A percentile compares a stretch with the other conserved stretches of the same genome.
These are phyloP conservation scores for Cryptomeria japonica DNA, from an alignment of 75 land plant species.

Conservation along the genomic window DNA sequence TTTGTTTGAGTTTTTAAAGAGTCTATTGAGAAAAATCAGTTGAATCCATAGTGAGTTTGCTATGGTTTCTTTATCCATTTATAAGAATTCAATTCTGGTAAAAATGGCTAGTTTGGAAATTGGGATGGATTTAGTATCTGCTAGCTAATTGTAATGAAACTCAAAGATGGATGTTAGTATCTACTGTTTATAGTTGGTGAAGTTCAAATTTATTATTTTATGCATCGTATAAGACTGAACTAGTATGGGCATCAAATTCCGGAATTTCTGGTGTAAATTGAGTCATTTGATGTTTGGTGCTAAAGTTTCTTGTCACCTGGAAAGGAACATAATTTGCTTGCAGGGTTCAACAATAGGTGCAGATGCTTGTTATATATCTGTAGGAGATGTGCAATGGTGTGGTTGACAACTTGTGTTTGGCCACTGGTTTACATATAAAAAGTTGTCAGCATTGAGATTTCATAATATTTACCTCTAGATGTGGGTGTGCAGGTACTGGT, in stretches of 20 bases:
- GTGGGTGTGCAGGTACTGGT: too few relatives aligned
- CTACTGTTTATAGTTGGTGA: not conserved
- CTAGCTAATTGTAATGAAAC: not conserved
- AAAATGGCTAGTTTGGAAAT: not conserved
- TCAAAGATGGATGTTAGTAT: conserved; percentile 2
- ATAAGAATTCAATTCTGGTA: not conserved
- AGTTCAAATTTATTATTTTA: not conserved
- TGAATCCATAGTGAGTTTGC: not conserved
- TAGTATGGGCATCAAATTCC: not conserved
- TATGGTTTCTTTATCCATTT: not conserved
- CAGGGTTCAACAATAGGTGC: too few relatives aligned
- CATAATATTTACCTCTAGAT: too few relatives aligned
- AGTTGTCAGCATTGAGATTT: too few relatives aligned
- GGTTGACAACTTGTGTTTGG: not conserved
- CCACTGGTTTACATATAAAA: not conserved
- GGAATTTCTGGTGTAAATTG: not conserved
- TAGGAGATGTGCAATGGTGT: too few relatives aligned
- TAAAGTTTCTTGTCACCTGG: too few relatives aligned
- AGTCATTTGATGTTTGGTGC: not conserved
- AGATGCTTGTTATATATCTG: too few relatives aligned
- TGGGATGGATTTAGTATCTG: not conserved
- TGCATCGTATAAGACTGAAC: not conserved
- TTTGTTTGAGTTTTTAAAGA: not conserved
- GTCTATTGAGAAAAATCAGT: not conserved
- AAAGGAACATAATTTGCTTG: not conserved